Evolutionary conservation across 176 grass and related monocot genomes (phyloP).

Genomic region (Otatea glauca): DNA sequence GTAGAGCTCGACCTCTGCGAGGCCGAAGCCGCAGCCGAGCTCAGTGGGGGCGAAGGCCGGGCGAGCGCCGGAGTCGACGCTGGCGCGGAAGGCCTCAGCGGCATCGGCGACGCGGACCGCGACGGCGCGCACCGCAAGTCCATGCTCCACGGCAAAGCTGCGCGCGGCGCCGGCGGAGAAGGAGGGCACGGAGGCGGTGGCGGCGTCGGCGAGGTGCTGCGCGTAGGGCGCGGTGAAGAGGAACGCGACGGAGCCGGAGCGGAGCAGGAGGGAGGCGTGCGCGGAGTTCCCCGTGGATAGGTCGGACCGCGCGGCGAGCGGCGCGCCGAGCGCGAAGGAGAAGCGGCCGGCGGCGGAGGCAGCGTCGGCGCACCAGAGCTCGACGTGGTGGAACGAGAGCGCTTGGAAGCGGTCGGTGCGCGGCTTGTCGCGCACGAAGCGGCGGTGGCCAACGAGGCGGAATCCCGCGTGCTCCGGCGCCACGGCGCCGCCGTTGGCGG

Average conservation of each 20-base stretch:
- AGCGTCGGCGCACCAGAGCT: slow-evolving; percentile 85
- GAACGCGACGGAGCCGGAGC: not conserved
- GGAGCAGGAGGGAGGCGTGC: not conserved
- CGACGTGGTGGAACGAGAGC: slow-evolving; percentile 82
- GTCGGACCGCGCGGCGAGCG: not conserved
- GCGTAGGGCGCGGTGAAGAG: not conserved
- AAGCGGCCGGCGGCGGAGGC: not conserved
- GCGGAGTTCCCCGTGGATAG: not conserved
- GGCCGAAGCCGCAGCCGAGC: slow-evolving; percentile 51
- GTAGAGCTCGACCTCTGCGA: slow-evolving; percentile 89
- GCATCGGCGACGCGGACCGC: not conserved
- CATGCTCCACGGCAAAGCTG: too few species aligned
- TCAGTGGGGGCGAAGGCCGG: not conserved
- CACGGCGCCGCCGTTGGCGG: slow-evolving; percentile 30
- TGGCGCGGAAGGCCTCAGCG: not conserved
- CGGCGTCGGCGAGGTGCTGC: not conserved
- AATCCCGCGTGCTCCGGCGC: slow-evolving; percentile 7
- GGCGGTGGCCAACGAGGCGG: not conserved
- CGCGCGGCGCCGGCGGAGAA: not conserved
- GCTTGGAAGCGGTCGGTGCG: slow-evolving; percentile 66
- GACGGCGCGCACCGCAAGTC: not conserved
- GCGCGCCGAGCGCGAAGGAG: too few species aligned
- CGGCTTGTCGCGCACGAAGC: slow-evolving; percentile 39
- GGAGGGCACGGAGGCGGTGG: not conserved
- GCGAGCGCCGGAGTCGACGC: not conserved